A percentile compares a stretch with the other conserved stretches of the same genome.
Conservation (phyloP, 2,329 filamentous ascomycete species). For the Talaromyces sp. region DNA sequence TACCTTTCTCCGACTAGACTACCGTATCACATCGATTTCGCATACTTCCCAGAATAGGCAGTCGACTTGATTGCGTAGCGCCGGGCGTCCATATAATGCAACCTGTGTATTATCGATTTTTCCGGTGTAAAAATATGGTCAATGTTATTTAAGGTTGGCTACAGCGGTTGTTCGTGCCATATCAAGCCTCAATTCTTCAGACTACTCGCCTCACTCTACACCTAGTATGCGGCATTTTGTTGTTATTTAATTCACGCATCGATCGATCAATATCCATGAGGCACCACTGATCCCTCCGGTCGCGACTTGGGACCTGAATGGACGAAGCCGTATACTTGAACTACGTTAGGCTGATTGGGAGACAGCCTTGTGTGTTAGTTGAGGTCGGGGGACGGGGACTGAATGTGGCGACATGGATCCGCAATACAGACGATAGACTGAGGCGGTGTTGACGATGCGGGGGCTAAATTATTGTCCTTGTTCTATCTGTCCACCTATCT, state of each 20-base stretch:
- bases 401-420: background rate
- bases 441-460: background rate
- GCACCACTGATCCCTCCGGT: background rate
- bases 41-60: background rate
- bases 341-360: background rate
- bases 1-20: background rate
- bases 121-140: too few species aligned
- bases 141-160: background rate
- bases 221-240: constrained; percentile 7
- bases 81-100: background rate
- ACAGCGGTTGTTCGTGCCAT: background rate
- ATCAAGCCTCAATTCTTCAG: background rate
- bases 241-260: background rate
- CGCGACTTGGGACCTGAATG: background rate
- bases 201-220: constrained; percentile 7
- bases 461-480: background rate
- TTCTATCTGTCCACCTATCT: background rate
- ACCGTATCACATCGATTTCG: background rate
- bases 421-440: background rate
- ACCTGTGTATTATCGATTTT: too few species aligned
- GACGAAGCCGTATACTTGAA: background rate
- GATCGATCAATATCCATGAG: background rate
- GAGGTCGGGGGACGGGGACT: background rate
- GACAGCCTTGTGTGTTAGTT: background rate
- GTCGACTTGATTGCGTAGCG: background rate